Evolutionary conservation across 441 rosid species (phyloP), one percentile per base, ranked within the genome.

Genomic region (Gossypium davidsonii): DNA sequence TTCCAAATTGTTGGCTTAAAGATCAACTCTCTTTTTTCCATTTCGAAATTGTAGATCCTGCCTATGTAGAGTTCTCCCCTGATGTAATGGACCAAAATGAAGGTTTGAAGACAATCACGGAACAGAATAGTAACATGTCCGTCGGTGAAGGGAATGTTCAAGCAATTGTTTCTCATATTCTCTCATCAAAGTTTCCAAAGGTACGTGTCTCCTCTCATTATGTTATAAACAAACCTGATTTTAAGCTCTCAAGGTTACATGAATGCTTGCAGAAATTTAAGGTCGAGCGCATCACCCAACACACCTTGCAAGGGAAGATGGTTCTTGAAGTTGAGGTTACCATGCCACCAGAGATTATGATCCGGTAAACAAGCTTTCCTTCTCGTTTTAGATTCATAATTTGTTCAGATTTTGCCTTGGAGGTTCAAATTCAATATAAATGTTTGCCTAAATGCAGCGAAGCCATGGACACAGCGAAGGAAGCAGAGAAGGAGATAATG

Each of bases 381-480:
- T 14, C 4, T 28, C 10, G 23, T 9, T 28, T 28, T 17, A 9
- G 4, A 18, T n/a, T 1, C 2, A 2, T 10, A 10, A 14, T 18
- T 63, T 14, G 12, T 46, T 12, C 34, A 3, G 14, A 20, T 12
- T 65, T 12, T 44, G 46, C 10, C 10, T 8, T 51, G 21, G 0
- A 21, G 20, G n/a, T 71, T 70, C 17, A 23, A 37, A 39, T 55
- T 57, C 39, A 56, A 34, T 48, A 8, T 14, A 26, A 70, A 31
- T 10, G 10, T 5, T 31, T 75, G 28, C 11, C 56, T 26, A 14
- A n/a, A 15, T 56, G 7, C 77, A 94, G 96, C 78, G 92, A 94
- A 1, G 99, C 97, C 60, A 88, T 79, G 88, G 81, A 80, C 77
- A 73, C 84, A 2, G 97, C 92, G n/a, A 85, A 78, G 80, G 84